These are phyloP conservation scores for Gamarada debralockiae DNA, from an alignment of 495 filamentous ascomycete species.

Conservation along the genomic window DNA sequence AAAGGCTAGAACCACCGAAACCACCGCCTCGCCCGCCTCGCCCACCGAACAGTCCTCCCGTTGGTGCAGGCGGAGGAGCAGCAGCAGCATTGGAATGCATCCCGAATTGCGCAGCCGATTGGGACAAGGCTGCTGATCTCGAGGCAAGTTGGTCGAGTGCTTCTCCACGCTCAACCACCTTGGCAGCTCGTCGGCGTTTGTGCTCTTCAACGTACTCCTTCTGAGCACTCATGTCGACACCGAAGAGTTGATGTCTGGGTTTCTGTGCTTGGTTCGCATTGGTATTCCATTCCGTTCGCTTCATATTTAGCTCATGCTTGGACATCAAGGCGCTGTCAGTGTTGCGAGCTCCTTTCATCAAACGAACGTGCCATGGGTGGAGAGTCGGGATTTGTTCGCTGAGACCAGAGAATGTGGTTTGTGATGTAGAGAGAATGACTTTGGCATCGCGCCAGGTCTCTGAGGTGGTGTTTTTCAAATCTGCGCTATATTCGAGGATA, in stretches of 20 bases:
- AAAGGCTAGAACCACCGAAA: no score
- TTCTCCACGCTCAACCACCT: no score
- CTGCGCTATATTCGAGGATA: conserved; percentile 57
- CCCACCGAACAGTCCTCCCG: no score
- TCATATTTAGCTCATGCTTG: conserved; percentile 6
- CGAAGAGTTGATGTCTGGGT: conserved; percentile 32
- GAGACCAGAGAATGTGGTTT: conserved; percentile 59
- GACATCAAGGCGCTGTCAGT: conserved; percentile 11
- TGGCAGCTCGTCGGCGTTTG: neutral
- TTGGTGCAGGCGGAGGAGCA: no score
- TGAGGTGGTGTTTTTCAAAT: conserved; percentile 58
- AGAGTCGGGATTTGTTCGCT: conserved; percentile 55
- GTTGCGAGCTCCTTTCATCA: conserved; percentile 19
- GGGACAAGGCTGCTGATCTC: no score
- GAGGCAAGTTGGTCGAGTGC: no score
- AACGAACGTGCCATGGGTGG: conserved; percentile 57
- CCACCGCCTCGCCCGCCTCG: no score
- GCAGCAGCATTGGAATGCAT: no score
- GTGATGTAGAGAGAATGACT: conserved; percentile 63
- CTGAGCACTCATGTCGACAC: conserved; percentile 13
- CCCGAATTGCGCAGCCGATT: no score
- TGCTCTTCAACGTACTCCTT: neutral
- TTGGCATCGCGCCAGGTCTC: conserved; percentile 67
- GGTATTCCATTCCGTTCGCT: conserved; percentile 20
- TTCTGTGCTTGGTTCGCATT: conserved; percentile 22